Base-by-base conservation (phyloP, 2,329 filamentous ascomycete species). In the Claviceps pusilla region DNA sequence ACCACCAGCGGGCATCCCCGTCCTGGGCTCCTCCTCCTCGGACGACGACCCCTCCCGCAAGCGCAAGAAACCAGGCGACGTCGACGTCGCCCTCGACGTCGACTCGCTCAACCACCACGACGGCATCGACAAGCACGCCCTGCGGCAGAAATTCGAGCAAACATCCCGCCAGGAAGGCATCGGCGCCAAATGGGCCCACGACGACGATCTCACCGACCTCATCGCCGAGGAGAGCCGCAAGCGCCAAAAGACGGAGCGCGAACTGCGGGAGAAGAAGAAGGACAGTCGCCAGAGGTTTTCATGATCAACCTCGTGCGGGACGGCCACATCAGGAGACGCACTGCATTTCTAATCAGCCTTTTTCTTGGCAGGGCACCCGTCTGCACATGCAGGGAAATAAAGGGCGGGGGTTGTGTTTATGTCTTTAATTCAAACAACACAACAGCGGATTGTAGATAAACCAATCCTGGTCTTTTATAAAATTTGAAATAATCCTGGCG, bases 151-250 rank as follows among this genome's bases (percentile, higher is more conserved):
- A 65, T 98, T 94, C 64, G 90, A 97, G 56, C 82, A 73, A 75
- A 85, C 74, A 66, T 80, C 69, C 64, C 76, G 73, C 56, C 78
- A 84, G 59, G 85, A 86, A 65, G 82, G 83, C 19, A 68, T 78
- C 29, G 83, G 84, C 41, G 80, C 82, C 28, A 78, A 82, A 62
- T 89, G 84, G 80, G 79, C 82, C 55, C 76, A 78, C 69, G 87
- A 95, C 66, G 91, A 97, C 61, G 91, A 96, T 65, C 71, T 98
- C 55, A 91, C 84, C 63, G 87, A 95, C 64, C 94, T 98, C 87
- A 96, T 98, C 72, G 89, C 89, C 12, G 84, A 88, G 63, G 93
- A 97, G 72, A 89, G 84, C 65, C 79, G 89, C 59, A 97, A 97
- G 78, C 80, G 89, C 66, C 79, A 90, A 66, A 94, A 90, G 78